Conservation (phyloP, 1,139 yeast genomes). For the Yamadazyma blattariae region DNA sequence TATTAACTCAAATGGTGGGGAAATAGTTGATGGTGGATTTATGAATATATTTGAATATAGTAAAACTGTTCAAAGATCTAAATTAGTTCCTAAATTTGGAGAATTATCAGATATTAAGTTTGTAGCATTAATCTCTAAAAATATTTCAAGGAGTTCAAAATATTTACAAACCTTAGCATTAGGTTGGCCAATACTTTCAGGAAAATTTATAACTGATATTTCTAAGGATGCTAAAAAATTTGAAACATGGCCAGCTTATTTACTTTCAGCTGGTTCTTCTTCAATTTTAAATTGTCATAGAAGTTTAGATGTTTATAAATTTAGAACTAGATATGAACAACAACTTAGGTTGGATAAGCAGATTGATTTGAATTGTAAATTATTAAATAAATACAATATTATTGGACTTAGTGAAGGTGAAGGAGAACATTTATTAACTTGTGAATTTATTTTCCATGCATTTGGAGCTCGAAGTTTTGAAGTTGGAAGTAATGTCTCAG, state of each 20-base stretch:
- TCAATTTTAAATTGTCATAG: constrained; percentile 29
- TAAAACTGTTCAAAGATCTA: too few relatives aligned
- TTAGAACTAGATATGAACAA: constrained; percentile 26
- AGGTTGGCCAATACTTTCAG: constrained; percentile 85
- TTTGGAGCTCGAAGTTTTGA: constrained; percentile 36
- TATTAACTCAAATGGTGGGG: constrained; percentile 54
- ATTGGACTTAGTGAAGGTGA: constrained; percentile 26
- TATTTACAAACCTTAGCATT: constrained; percentile 82
- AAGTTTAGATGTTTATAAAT: constrained; percentile 42
- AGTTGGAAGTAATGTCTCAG: constrained; percentile 4
- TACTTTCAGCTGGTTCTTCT: constrained; percentile 73
- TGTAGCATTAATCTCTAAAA: constrained; percentile 64
- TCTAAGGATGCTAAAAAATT: constrained; percentile 21
- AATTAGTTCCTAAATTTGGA: constrained; percentile 1
- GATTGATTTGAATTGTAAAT: constrained; percentile 30
- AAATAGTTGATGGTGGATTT: constrained; percentile 48
- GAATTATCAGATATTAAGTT: constrained; percentile 31
- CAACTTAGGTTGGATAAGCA: constrained; percentile 31
- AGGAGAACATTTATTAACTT: constrained; percentile 24
- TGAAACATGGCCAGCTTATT: constrained; percentile 49
- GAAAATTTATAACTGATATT: constrained; percentile 57
- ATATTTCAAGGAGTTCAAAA: constrained; percentile 63
- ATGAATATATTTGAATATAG: constrained; percentile 29
- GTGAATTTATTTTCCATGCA: constrained; percentile 45
- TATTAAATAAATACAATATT: constrained; percentile 30